These are phyloP conservation scores for Abrus precatorius DNA, from an alignment of 306 rosid species.

Conservation along the genomic window DNA sequence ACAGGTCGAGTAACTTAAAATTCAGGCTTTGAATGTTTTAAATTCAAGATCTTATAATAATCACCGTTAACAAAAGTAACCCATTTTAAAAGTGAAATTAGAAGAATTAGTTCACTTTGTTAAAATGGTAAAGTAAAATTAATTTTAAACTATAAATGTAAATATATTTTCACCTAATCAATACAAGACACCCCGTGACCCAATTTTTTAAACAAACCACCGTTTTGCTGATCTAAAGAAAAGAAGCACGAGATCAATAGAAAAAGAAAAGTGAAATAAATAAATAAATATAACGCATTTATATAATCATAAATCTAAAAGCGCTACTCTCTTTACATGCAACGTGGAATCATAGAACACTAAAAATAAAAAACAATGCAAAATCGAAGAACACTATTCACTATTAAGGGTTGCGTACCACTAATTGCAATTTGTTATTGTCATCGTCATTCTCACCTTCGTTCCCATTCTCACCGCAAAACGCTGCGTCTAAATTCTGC, in stretches of 20 bases:
- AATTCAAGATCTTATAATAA: too few species aligned
- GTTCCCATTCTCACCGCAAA: not conserved
- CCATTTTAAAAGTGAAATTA: not conserved
- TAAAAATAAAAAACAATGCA: not conserved
- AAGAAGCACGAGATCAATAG: not conserved
- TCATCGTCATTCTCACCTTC: not conserved
- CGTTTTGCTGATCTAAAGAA: too few species aligned
- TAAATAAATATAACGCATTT: not conserved
- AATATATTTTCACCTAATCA: not conserved
- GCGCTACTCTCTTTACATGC: slow-evolving; percentile 35
- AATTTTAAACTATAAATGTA: not conserved
- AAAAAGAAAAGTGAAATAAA: not conserved
- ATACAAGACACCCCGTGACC: too few species aligned
- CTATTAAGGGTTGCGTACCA: slow-evolving; percentile 47
- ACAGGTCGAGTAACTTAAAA: not conserved
- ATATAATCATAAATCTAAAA: not conserved
- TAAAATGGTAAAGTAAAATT: not conserved
- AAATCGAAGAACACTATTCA: not conserved
- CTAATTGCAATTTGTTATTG: slow-evolving; percentile 55
- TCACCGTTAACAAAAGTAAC: not conserved
- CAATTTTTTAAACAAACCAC: too few species aligned
- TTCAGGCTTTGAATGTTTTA: too few species aligned
- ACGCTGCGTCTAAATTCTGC: slow-evolving; percentile 46
- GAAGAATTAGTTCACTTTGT: not conserved
- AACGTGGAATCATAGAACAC: slow-evolving; percentile 30